phyloP scores from a whole-genome alignment of 352 stramenopile species.

The Stephanocyclus meneghinianus region DNA sequence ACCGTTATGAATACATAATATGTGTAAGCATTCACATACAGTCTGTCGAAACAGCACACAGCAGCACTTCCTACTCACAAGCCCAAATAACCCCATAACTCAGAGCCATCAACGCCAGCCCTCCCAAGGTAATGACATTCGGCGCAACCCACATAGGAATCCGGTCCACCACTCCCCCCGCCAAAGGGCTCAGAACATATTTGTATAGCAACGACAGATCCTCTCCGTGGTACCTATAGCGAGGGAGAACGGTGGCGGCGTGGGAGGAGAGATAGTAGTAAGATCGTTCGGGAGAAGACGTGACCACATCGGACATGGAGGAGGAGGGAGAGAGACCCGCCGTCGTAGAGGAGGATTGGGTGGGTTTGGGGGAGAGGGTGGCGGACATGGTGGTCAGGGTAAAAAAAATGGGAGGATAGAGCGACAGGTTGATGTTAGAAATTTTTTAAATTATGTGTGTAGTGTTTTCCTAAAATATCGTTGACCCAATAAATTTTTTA shows the following conservation, averaged over 20 bases:
- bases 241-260: constrained; percentile 32
- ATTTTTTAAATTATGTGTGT: no score
- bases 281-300: constrained; percentile 11
- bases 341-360: background rate
- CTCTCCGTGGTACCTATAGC: constrained; percentile 77
- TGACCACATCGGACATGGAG: constrained; percentile 15
- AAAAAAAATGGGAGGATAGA: no score
- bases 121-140: constrained; percentile 84
- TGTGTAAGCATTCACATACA: no score
- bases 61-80: constrained; percentile 17
- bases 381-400: background rate
- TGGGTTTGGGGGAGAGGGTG: background rate
- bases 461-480: no score
- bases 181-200: constrained; percentile 83
- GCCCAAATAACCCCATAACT: constrained; percentile 65
- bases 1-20: no score
- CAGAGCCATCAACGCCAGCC: constrained; percentile 74
- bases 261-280: constrained; percentile 58
- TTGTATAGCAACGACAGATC: constrained; percentile 83
- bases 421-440: no score
- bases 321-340: constrained; percentile 16
- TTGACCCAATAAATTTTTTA: no score
- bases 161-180: constrained; percentile 76
- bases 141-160: constrained; percentile 80
- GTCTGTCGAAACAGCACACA: background rate